Base-by-base conservation (phyloP, 176 grass and related monocot genomes). In the Ensete glaucum region DNA sequence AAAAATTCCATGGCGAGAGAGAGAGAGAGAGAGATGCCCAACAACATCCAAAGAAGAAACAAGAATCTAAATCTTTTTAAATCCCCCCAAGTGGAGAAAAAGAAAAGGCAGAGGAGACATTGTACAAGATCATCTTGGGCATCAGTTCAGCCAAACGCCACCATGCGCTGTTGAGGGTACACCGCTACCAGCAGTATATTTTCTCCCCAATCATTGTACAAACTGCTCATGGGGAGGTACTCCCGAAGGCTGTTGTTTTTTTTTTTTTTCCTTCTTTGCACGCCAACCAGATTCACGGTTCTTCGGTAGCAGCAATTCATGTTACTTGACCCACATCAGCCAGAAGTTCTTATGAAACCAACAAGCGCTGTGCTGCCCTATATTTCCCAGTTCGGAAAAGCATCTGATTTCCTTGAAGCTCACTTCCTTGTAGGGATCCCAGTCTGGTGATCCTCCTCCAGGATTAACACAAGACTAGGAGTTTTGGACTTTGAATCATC, bases 191-290 rank as follows among this genome's bases (percentile, higher is more conserved):
- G 63, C 63, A 26, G 63, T 0, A 50, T 79, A 78, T 60, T 54
- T 64, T 82, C 56, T 77, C 80, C 88, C 86, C 92, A 88, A 74
- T 89, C 92, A 89, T 81, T 71, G 88, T 83, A 82, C 25, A 23
- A 43, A 8, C 43, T 87, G 60, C 86, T 96, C 92, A 53, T 83
- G 81, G 85, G 82, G 86, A 88, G 79, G 69, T 10, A 11, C 27
- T 53, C 29, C 77, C 62, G 12, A 65, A 27, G 66, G 19, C 65
- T 82, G 62, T 8, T 21, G 62, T 15, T 65, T 71, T 70, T 82
- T 69, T 34, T 23, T 63, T 10, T 22, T 63, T 23, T 23, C 25
- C 60, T 21, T 63, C 25, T 9, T 2, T 63, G 60, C 63, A 25
- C 63, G 4, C 63, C 8, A 0, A 65, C 10, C 26, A 65, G 5